Evolutionary conservation across 371 early-diverging fungal genomes (phyloP), one percentile per base, ranked within the genome.

Genomic region (Rhizopus sp.): DNA sequence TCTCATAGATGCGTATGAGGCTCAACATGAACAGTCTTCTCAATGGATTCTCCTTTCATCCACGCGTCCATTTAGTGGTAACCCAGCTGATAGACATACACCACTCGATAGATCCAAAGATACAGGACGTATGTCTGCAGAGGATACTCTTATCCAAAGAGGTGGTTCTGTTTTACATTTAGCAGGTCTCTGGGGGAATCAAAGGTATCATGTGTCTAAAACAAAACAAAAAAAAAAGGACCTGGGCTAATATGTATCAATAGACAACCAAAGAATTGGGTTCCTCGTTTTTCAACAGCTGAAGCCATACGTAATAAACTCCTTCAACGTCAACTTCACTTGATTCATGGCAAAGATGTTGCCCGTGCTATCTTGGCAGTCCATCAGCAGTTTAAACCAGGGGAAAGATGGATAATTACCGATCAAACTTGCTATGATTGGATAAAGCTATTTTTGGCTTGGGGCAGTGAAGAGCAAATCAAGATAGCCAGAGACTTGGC

Each of bases 271-370:
- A 67, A 63, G 17, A 64, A 67, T n/a, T 78, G 78, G 78, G 68
- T 75, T 4, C 59, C 69, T 32, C 65, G 78, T 7, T 75, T 78
- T 49, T 50, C 66, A 3, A 62, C 73, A 7, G 31, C 12, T 2
- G 71, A 72, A 15, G 69, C 69, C 0, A 57, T 78, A 16, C 62
- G 61, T 7, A 59, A 61, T 44, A 78, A 78, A 39, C 30, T 78
- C 12, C 50, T 75, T 29, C 29, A 45, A 12, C 69, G 78, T 4
- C 78, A 73, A 47, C 57, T 78, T 7, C 78, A 78, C 59, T 42
- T 78, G 33, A 69, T 78, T 47, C 78, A 78, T 42, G 78, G 78
- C 13, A 63, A 69, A 31, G 78, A 78, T 54, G 72, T 78, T 3
- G 78, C 78, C 17, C 57, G 73, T 6, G 64, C 73, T 5, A 71